phyloP scores from a whole-genome alignment of 768 basidiomycete species.

The Cystobasidium tubakii region DNA sequence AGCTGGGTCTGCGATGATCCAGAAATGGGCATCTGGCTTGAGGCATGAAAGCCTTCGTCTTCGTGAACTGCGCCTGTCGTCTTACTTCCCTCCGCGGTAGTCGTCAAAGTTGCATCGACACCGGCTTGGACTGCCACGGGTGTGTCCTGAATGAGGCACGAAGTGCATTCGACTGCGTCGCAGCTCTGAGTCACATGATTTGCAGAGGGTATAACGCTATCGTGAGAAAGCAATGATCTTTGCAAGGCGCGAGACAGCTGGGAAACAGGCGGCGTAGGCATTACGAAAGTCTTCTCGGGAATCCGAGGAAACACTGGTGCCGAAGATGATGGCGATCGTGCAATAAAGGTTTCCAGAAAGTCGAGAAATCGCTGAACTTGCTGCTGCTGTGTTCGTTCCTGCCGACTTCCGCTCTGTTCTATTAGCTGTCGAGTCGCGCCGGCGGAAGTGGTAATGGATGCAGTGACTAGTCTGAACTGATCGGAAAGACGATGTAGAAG shows the following conservation, averaged over 20 bases:
- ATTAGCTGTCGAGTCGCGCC: background rate
- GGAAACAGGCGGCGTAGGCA: background rate
- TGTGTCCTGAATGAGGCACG: background rate
- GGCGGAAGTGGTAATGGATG: background rate
- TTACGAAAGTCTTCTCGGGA: background rate
- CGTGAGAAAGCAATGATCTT: background rate
- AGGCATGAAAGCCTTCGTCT: too few species aligned
- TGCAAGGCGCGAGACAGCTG: background rate
- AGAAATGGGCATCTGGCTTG: background rate
- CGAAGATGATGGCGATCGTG: background rate
- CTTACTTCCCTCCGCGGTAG: too few species aligned
- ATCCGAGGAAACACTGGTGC: background rate
- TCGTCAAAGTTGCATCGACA: too few species aligned
- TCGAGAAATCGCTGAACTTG: background rate
- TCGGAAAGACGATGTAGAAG: constrained; percentile 6
- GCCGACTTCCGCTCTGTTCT: background rate
- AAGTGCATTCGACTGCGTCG: background rate
- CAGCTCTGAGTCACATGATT: background rate
- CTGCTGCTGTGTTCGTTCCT: background rate
- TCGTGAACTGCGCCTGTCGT: too few species aligned
- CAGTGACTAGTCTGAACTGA: background rate
- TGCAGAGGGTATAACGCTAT: background rate
- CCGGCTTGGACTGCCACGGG: background rate
- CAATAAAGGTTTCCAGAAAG: background rate
- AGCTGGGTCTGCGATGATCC: background rate